Evolutionary conservation across 345 rosid species (phyloP), one percentile per base, ranked within the genome.

Genomic region (Heritiera littoralis): DNA sequence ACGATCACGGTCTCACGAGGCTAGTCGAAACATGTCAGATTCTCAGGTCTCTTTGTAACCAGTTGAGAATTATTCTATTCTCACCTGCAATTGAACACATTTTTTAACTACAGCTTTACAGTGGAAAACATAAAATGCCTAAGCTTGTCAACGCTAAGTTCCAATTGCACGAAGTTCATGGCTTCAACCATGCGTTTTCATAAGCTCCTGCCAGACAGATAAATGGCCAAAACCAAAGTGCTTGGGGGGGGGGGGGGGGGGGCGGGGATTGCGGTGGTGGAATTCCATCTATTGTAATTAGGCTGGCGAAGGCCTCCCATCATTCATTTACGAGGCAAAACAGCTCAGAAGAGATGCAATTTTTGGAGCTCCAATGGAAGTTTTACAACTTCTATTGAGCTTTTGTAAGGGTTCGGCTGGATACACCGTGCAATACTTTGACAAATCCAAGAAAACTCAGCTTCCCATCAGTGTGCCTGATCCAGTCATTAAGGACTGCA

Each of bases 361-460:
- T 74, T 43, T 74, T 54, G 1, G 20, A 71, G 77, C 72, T 74
- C 76, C 56, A 46, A 75, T 2, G 11, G 17, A 70, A 66, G 66
- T 77, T 71, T 38, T 76, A 69, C 78, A 64, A 74, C 79, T 75
- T 76, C 81, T 86, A 89, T 69, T 83, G 90, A 81, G 85, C 85
- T 86, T 90, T 91, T 13, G 82, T 83, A n/a, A 90, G 66, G 14
- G 83, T 77, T 58, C 97, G 93, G 81, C 92, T 91, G 1, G 99
- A 91, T 38, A 86, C 85, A 49, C 99, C 98, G 73, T 91, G 98
- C 82, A 96, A 81, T 86, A 96, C 81, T 81, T 94, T 96, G 64
- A 94, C 88, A 79, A 94, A 96, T 23, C 99, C 99, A 0, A 88
- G 92, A 83, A 96, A 96, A 83, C 99, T 96, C 75, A 96, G 91